Evolutionary conservation across 148 eudicot species (phyloP), one percentile per base, ranked within the genome.

Genomic region (Suaeda aralocaspica): DNA sequence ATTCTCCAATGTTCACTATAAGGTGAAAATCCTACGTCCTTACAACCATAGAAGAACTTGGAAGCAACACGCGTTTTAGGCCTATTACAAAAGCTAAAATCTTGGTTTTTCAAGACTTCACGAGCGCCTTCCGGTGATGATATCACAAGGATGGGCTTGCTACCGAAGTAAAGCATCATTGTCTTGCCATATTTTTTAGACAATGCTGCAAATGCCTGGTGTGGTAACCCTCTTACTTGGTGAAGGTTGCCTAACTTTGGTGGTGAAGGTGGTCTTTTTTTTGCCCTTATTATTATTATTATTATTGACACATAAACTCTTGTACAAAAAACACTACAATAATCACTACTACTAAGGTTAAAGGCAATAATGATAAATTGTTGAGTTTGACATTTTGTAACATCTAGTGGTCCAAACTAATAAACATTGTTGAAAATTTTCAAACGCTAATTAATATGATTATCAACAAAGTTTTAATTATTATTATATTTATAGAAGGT

Each of bases 241-340:
- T 89, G 94, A 36, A 89, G 78, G 80, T 89, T 81, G 19, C 89
- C 94, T 28, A 86, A 31, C 66, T 74, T 85, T 58, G 68, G 74
- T 9, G 91, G 95, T 0, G 86, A 86, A 8, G 91, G 89, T 48
- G 84, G 90, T 36, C 19, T 26, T 30, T 36, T 63, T 63, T 10
- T 25, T 30, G n/a, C n/a, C n/a, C n/a, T n/a, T n/a, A n/a, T n/a
- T n/a, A n/a, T n/a, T n/a, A n/a, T n/a, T n/a, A n/a, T n/a, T n/a
- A n/a, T n/a, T n/a, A n/a, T n/a, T n/a, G n/a, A n/a, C n/a, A n/a
- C n/a, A n/a, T n/a, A n/a, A n/a, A n/a, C n/a, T n/a, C n/a, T n/a
- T n/a, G n/a, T n/a, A n/a, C n/a, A n/a, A n/a, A n/a, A n/a, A n/a
- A n/a, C n/a, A n/a, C n/a, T n/a, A n/a, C n/a, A n/a, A n/a, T n/a